A percentile compares a stretch with the other conserved stretches of the same genome.
These are phyloP conservation scores for Chlorella vulgaris DNA, from an alignment of 139 green algal genomes.

Conservation along the genomic window DNA sequence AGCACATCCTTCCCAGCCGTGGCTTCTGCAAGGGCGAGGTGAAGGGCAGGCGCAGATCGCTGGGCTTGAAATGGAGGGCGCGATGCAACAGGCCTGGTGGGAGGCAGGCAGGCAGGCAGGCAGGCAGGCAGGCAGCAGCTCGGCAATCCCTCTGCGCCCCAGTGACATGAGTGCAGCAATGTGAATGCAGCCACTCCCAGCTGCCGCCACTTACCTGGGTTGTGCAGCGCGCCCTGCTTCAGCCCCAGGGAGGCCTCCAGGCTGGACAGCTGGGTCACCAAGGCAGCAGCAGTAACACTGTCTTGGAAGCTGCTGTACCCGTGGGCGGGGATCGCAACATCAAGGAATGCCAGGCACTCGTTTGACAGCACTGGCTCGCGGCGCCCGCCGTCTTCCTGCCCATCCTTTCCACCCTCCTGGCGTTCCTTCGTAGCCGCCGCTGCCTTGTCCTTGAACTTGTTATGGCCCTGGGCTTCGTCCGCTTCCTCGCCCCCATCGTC, in stretches of 20 bases:
- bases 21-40: background rate
- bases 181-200: background rate
- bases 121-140: no score
- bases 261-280: slow-evolving; percentile 5
- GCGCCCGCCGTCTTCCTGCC: no score
- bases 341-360: slow-evolving; percentile 7
- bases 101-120: no score
- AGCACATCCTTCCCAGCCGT: background rate
- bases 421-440: no score
- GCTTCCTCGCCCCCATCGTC: background rate
- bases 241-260: slow-evolving; percentile 15
- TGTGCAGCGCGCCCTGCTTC: slow-evolving; percentile 24
- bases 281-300: background rate
- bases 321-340: background rate
- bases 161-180: no score
- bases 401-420: no score
- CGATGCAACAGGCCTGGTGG: no score
- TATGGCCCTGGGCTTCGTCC: no score
- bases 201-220: background rate
- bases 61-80: no score
- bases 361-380: background rate
- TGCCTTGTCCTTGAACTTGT: background rate
- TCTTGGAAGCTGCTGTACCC: background rate
- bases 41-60: background rate
- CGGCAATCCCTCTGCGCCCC: no score